These are phyloP conservation scores for Saccharomyces pastorianus DNA, from an alignment of 1,139 yeast species.

Conservation along the genomic window DNA sequence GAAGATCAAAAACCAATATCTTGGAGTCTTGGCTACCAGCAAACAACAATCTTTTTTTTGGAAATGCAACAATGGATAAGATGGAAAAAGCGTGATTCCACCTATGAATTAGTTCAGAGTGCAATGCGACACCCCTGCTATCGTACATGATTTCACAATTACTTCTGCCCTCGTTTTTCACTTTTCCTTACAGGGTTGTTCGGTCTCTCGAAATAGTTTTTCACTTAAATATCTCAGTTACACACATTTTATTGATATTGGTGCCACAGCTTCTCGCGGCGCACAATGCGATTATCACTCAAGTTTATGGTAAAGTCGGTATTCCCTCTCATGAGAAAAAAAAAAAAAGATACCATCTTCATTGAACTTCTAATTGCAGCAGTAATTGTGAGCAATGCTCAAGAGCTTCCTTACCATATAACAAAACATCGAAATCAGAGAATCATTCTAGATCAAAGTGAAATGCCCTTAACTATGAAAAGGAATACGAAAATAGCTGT, in stretches of 20 bases:
- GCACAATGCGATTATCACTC: background rate
- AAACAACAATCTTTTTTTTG: slow-evolving; percentile 50
- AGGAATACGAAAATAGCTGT: background rate
- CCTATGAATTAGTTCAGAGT: slow-evolving; percentile 44
- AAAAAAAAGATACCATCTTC: background rate
- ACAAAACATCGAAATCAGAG: too few relatives aligned
- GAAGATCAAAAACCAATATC: slow-evolving; percentile 62
- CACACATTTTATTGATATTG: background rate
- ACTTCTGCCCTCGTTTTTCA: too few relatives aligned
- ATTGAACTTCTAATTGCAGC: background rate
- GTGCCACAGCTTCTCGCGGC: slow-evolving; percentile 1
- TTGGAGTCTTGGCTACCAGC: slow-evolving; percentile 95
- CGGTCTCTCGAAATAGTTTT: background rate
- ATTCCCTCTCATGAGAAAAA: background rate
- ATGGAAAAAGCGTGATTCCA: slow-evolving; percentile 74
- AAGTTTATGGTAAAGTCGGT: background rate
- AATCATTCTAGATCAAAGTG: background rate
- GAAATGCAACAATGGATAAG: slow-evolving; percentile 67
- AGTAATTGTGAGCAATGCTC: too few relatives aligned
- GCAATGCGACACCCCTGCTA: background rate
- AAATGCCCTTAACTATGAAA: background rate
- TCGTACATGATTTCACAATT: background rate
- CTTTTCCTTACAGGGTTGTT: background rate
- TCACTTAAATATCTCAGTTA: background rate
- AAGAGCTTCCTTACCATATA: background rate